A percentile compares a stretch with the other conserved stretches of the same genome.
These are phyloP conservation scores for Phytophthora chlamydospora DNA, from an alignment of 352 stramenopile species.

Conservation along the genomic window DNA sequence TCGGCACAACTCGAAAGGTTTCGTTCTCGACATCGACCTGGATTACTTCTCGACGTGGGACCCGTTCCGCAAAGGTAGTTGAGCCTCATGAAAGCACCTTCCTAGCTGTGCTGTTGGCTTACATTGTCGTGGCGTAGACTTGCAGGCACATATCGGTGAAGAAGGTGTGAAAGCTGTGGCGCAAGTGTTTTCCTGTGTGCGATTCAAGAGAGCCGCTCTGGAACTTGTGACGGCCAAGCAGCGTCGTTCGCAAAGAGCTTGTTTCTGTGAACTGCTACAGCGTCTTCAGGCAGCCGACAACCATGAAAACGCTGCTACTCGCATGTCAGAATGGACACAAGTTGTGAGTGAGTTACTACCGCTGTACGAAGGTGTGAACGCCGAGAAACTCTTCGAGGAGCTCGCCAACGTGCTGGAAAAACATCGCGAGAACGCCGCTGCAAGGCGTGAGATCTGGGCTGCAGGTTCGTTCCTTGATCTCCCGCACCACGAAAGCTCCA, in stretches of 20 bases:
- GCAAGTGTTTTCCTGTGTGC: conserved; percentile 47
- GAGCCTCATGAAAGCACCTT: background rate
- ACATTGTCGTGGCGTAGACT: conserved; percentile 34
- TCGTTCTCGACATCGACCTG: conserved; percentile 86
- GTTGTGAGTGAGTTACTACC: conserved; percentile 17
- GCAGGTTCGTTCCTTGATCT: conserved; percentile 68
- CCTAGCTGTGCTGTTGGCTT: background rate
- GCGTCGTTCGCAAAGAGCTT: conserved; percentile 32
- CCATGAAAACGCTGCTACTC: conserved; percentile 8
- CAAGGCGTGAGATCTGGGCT: conserved; percentile 44
- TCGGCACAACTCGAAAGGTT: conserved; percentile 40
- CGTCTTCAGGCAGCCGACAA: conserved; percentile 32
- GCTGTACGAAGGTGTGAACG: conserved; percentile 41
- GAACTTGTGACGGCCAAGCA: conserved; percentile 24
- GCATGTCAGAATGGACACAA: conserved; percentile 16
- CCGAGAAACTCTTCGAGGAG: conserved; percentile 18
- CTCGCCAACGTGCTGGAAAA: conserved; percentile 35
- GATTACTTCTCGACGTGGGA: conserved; percentile 92
- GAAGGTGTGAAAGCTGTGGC: conserved; percentile 31
- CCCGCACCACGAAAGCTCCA: conserved; percentile 64
- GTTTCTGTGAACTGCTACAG: conserved; percentile 47
- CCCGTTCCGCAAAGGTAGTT: conserved; percentile 72
- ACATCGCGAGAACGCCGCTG: conserved; percentile 26
- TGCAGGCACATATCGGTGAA: conserved; percentile 41
- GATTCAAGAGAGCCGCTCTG: conserved; percentile 41